phyloP scores from a whole-genome alignment of 2,329 filamentous ascomycete genomes.

The Curvularia sp. region DNA sequence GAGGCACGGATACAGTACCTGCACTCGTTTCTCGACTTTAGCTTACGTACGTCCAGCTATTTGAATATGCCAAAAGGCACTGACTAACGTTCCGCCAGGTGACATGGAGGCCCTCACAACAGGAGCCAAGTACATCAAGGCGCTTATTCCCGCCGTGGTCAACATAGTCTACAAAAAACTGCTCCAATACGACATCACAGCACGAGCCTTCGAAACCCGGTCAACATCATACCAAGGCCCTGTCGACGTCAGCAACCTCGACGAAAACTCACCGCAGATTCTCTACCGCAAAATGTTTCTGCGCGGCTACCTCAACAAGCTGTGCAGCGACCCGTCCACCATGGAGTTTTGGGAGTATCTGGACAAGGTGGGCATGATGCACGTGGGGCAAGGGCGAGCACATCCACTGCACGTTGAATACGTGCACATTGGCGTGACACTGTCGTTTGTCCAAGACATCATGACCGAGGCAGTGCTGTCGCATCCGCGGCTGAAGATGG shows the following conservation, averaged over 20 bases:
- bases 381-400: conserved; percentile 74
- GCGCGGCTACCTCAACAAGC: conserved; percentile 74
- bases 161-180: conserved; percentile 87
- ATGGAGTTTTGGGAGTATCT: conserved; percentile 85
- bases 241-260: conserved; percentile 64
- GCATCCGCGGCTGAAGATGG: conserved; percentile 70
- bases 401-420: conserved; percentile 81
- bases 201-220: conserved; percentile 72
- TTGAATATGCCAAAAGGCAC: neutral
- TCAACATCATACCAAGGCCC: conserved; percentile 70
- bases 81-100: conserved; percentile 45
- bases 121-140: conserved; percentile 78
- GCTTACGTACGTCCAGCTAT: conserved; percentile 62
- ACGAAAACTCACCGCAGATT: conserved; percentile 76
- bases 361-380: conserved; percentile 86
- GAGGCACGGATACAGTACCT: conserved; percentile 74
- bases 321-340: conserved; percentile 76
- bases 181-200: conserved; percentile 80
- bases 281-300: conserved; percentile 78
- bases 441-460: conserved; percentile 79
- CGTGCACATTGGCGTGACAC: conserved; percentile 74
- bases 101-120: conserved; percentile 74
- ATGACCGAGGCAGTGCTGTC: conserved; percentile 78
- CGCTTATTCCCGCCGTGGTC: conserved; percentile 81
- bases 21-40: conserved; percentile 78